Evolutionary conservation across 257 asterid genomes (phyloP).

Genomic region (Ehretia macrophylla): DNA sequence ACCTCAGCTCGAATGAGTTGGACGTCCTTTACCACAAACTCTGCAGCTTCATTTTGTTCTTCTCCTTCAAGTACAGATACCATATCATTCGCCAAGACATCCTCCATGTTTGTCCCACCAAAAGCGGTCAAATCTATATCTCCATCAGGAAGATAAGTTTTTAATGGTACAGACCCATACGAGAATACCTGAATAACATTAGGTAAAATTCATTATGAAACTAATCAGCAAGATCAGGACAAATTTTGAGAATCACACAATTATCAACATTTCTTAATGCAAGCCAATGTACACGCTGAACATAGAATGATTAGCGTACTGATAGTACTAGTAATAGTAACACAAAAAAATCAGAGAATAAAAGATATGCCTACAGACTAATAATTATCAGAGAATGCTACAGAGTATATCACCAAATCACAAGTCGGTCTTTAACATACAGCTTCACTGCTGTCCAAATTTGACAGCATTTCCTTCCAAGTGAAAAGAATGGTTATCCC

Average conservation of each 20-base stretch:
- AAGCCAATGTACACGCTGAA: background rate
- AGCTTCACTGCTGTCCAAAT: too few relatives aligned
- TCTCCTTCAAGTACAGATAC: constrained; percentile 61
- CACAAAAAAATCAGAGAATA: background rate
- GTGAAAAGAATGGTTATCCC: too few relatives aligned
- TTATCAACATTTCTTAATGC: background rate
- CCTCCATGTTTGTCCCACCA: constrained; percentile 58
- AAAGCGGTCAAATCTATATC: constrained; percentile 90
- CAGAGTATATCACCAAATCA: too few relatives aligned
- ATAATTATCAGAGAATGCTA: too few relatives aligned
- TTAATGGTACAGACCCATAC: constrained; percentile 92
- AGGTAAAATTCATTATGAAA: constrained; percentile 2
- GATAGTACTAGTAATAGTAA: background rate
- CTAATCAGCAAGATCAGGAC: background rate
- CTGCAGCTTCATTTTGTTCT: constrained; percentile 42
- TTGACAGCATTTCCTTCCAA: too few relatives aligned
- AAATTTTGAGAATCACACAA: background rate
- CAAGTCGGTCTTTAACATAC: too few relatives aligned
- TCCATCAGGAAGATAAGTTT: constrained; percentile 96
- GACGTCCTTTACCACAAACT: constrained; percentile 71
- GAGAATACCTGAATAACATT: constrained; percentile 63
- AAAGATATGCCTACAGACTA: too few relatives aligned
- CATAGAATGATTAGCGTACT: background rate
- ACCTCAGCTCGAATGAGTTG: constrained; percentile 95
- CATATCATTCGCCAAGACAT: constrained; percentile 49